Evolutionary conservation across 2,329 filamentous ascomycete species (phyloP), one percentile per base, ranked within the genome.

Genomic region (Claviceps sp.): DNA sequence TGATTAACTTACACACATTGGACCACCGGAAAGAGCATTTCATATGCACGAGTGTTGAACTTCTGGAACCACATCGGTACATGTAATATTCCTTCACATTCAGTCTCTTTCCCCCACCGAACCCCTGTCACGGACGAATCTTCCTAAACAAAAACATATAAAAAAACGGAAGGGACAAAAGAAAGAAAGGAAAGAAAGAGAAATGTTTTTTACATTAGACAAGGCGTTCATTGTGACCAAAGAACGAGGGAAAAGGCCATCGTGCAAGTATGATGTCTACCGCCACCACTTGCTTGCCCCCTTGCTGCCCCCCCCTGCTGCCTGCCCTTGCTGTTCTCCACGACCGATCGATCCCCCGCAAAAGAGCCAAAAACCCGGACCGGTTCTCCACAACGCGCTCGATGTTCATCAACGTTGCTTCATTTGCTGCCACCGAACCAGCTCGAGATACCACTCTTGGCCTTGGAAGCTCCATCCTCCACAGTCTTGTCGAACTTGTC

Each of bases 401-500:
- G 16, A 40, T 20, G 5, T 6, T 40, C n/a, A 16, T 8, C 11
- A 30, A 46, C 30, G 13, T 24, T 14, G 7, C 18, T 11, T 57
- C 68, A 69, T 61, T 61, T 61, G 49, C 78, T 60, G 48, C 78
- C 84, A 53, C 89, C 84, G 63, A 96, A 95, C 90, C 89, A 96
- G 66, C 85, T 79, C 43, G 85, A 87, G 61, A 95, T 69, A 57
- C 85, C 85, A 61, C 82, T 80, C 81, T 95, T 95, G 45, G 89
- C 86, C 74, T 95, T 85, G 49, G 82, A 70, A 4, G 89, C 81
- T 58, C 82, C 82, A 58, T 87, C 74, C 73, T 90, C 86, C 50
- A 95, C 84, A 58, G 82, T 89, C 62, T 81, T 79, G 71, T 95
- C 90, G 61, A 90, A 84, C 67, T 85, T 80, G 69, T 96, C 85